These are phyloP conservation scores for Aspergillaceae sp. DNA, from an alignment of 2,329 filamentous ascomycete species.

Conservation along the genomic window DNA sequence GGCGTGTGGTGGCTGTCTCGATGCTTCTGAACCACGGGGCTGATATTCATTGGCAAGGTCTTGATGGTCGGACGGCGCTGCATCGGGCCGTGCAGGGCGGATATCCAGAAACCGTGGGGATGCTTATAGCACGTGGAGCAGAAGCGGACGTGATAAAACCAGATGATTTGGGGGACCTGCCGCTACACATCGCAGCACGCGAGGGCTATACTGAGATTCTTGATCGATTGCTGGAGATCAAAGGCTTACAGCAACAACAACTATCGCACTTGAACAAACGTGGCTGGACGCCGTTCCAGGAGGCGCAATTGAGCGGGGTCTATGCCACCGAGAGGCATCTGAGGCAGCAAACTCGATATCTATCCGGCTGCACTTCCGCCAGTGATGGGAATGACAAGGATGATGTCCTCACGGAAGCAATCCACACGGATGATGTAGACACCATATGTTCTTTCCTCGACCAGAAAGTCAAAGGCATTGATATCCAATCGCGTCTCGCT, in stretches of 20 bases:
- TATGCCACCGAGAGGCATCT: background rate
- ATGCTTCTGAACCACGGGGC: background rate
- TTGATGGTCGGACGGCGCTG: slow-evolving; percentile 1
- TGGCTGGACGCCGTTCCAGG: background rate
- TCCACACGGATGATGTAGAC: background rate
- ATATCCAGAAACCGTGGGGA: background rate
- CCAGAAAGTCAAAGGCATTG: background rate
- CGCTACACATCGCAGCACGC: background rate
- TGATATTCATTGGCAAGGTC: background rate
- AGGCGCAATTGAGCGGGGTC: slow-evolving; percentile 1
- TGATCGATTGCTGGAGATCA: background rate
- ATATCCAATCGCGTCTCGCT: background rate
- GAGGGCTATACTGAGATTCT: background rate
- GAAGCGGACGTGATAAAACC: background rate
- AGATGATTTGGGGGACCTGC: background rate
- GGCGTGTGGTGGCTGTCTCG: background rate
- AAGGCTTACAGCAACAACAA: background rate
- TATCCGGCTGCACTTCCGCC: background rate
- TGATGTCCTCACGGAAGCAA: background rate
- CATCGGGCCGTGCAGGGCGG: slow-evolving; percentile 1
- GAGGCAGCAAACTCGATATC: background rate
- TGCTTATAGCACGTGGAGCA: background rate
- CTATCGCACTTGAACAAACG: background rate
- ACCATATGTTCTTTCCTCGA: background rate
- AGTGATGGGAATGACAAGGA: background rate